Evolutionary conservation across 2,329 filamentous ascomycete species (phyloP), one percentile per base, ranked within the genome.

Genomic region (Curvularia lunata): DNA sequence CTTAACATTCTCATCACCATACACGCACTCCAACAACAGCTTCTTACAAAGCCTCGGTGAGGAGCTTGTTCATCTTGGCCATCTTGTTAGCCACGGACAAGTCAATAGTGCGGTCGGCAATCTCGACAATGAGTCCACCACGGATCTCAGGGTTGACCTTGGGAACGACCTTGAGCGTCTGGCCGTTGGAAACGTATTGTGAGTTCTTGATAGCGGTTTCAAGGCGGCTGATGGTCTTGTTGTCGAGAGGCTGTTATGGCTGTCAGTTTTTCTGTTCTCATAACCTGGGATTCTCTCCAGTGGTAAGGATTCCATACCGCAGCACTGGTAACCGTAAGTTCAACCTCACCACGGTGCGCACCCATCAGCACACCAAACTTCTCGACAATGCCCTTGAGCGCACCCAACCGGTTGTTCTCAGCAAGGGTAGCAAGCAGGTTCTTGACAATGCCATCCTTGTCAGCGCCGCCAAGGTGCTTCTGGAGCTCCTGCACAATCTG

Each of bases 61-160:
- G 90, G 79, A 97, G 89, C 90, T 98, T 99, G 91, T 99, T 99
- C 87, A 99, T 91, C 88, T 92, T 96, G 79, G 91, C 86, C 81
- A 99, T 90, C 86, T 94, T 96, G 79, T 91, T 85, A 48, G 94
- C 94, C 75, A 99, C 93, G 81, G 90, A 95, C 71, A 97, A 90
- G 82, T 99, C 95, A 77, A 99, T 97, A 79, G 94, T 98, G 77
- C 94, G 91, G 86, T 98, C 94, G 75, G 93, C 94, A 70, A 98
- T 90, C 84, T 98, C 94, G 76, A 99, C 94, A 67, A 99, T 82
- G 69, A 99, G 88, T 63, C 95, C 95, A 68, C 95, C 95, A 68
- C 96, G 82, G 76, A 99, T 94, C 58, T 98, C 94, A 62, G 94
- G 86, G 87, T 97, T 95, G 80, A 98, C 91, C 85, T 92, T 90